These are phyloP conservation scores for Fusarium annulatum DNA, from an alignment of 2,329 filamentous ascomycete species.

Conservation along the genomic window DNA sequence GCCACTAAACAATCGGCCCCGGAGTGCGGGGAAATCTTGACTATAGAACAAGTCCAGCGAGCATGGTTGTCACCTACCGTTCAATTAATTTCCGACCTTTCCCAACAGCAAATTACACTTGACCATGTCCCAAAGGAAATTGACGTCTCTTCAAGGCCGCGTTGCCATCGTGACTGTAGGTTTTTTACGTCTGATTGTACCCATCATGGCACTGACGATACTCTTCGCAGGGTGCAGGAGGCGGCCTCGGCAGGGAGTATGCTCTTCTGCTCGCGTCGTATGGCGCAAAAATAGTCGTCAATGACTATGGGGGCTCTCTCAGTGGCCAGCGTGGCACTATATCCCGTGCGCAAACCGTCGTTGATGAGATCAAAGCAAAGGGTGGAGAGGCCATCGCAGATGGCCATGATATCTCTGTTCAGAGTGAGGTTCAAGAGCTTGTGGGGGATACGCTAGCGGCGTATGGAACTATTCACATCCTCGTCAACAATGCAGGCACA, in stretches of 20 bases:
- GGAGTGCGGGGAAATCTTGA: neutral
- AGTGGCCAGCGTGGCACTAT: neutral
- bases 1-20: neutral
- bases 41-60: neutral
- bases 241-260: neutral
- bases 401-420: neutral
- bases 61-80: neutral
- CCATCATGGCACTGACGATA: neutral
- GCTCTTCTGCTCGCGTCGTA: neutral
- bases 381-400: neutral
- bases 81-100: neutral
- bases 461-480: neutral
- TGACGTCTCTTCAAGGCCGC: neutral
- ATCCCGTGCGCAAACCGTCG: neutral
- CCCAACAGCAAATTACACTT: neutral
- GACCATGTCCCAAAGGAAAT: neutral
- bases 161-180: neutral
- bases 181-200: accelerated
- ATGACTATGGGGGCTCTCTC: neutral
- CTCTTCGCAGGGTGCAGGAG: neutral
- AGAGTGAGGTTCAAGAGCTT: neutral
- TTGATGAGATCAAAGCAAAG: neutral
- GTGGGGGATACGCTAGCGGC: neutral
- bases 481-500: neutral
- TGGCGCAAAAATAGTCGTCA: neutral